Conservation (phyloP, 306 rosid species). For the Chamaecrista fasciculata region DNA sequence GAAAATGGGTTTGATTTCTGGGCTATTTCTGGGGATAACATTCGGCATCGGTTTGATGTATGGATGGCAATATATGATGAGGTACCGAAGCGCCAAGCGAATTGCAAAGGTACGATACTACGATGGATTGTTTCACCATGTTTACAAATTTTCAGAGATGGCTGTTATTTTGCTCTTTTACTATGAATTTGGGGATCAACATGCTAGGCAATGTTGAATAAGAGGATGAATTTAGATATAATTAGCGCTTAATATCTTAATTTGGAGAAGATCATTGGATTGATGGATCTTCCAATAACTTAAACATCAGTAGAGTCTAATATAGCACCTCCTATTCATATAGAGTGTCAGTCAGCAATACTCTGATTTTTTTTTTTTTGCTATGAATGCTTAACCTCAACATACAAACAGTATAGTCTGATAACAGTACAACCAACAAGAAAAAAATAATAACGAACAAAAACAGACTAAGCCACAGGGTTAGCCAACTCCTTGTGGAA, state of each 20-base stretch:
- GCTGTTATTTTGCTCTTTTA: background rate
- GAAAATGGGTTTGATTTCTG: slow-evolving; percentile 87
- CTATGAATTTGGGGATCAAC: slow-evolving; percentile 7
- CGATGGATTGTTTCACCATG: background rate
- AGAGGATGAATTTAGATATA: slow-evolving; percentile 24
- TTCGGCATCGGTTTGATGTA: slow-evolving; percentile 84
- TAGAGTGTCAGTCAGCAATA: background rate
- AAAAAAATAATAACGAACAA: no score
- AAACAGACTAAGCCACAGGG: no score
- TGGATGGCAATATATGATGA: slow-evolving; percentile 79
- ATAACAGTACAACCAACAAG: no score
- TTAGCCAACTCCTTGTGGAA: no score
- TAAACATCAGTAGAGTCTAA: background rate
- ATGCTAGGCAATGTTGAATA: background rate
- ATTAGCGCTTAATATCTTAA: slow-evolving; percentile 1
- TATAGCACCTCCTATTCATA: slow-evolving; percentile 6
- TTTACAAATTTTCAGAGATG: background rate
- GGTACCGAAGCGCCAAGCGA: slow-evolving; percentile 74
- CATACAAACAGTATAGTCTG: no score
- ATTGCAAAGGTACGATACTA: slow-evolving; percentile 80
- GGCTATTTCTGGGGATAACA: slow-evolving; percentile 73
- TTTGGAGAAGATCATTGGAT: background rate
- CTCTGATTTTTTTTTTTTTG: background rate
- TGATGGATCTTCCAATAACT: slow-evolving; percentile 6
- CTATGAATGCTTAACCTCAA: no score